phyloP scores from a whole-genome alignment of 108 stramenopile species.

The Discostella stelligeroides region DNA sequence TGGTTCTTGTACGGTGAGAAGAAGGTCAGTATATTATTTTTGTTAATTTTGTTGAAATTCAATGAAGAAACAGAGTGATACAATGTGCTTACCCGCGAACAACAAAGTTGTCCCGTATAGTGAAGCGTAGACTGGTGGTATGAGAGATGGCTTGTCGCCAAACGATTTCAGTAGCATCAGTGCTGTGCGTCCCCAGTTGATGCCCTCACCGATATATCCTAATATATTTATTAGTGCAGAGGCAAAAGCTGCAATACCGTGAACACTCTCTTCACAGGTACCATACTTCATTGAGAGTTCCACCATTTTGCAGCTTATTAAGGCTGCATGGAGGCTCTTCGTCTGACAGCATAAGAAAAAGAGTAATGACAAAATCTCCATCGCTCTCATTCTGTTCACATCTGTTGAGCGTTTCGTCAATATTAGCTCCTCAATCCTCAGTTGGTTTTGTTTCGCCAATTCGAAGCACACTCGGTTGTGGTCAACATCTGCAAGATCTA shows the following conservation, averaged over 20 bases:
- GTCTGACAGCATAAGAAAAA: constrained; percentile 8
- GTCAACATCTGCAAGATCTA: too few species aligned
- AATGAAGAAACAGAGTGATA: neutral
- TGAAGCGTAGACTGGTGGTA: constrained; percentile 8
- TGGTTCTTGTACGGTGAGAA: constrained; percentile 10
- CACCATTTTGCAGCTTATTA: constrained; percentile 28
- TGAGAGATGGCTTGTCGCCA: neutral
- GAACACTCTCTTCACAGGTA: constrained; percentile 18
- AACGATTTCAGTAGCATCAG: constrained; percentile 20
- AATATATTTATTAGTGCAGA: constrained; percentile 12
- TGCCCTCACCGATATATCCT: constrained; percentile 27
- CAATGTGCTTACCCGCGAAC: constrained; percentile 6
- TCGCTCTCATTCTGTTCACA: constrained; percentile 19
- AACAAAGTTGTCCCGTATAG: constrained; percentile 10
- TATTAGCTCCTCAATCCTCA: neutral
- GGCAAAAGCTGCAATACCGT: constrained; percentile 21
- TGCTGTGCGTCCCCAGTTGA: constrained; percentile 22
- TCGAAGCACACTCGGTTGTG: too few species aligned
- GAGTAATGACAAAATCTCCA: constrained; percentile 26
- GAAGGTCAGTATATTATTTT: too few species aligned
- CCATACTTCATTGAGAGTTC: constrained; percentile 30
- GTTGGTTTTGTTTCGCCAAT: too few species aligned
- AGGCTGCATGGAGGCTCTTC: constrained; percentile 3
- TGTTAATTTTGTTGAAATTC: neutral
- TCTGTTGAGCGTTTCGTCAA: constrained; percentile 18